phyloP scores from a whole-genome alignment of 1,284 basidiomycete genomes.

The Apiotrichum laibachii region DNA sequence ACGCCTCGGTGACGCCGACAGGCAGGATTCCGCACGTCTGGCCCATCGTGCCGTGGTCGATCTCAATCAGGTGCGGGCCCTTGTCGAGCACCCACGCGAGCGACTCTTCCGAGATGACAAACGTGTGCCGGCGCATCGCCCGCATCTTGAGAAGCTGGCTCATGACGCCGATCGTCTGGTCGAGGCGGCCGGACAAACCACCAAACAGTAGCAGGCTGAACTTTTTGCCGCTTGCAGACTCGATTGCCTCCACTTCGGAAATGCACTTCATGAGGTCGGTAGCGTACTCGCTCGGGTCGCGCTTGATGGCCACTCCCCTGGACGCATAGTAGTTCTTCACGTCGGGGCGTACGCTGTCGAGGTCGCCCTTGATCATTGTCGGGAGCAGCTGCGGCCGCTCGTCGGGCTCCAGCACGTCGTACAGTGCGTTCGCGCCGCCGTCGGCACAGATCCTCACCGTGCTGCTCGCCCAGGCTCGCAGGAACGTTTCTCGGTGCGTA shows the following conservation, averaged over 20 bases:
- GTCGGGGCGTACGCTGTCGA: conserved; percentile 79
- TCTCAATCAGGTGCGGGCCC: conserved; percentile 74
- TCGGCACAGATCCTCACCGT: conserved; percentile 69
- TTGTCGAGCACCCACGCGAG: conserved; percentile 81
- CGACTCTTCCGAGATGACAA: conserved; percentile 79
- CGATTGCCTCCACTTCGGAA: conserved; percentile 57
- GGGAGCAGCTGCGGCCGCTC: conserved; percentile 59
- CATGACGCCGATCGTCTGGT: conserved; percentile 89
- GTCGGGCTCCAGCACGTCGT: conserved; percentile 59
- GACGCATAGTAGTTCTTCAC: conserved; percentile 67
- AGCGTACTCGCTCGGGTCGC: conserved; percentile 72
- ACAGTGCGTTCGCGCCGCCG: conserved; percentile 86
- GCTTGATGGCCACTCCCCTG: conserved; percentile 66
- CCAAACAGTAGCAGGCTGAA: conserved; percentile 78
- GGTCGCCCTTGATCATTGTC: conserved; percentile 85
- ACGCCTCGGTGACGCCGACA: conserved; percentile 71
- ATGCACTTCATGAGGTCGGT: conserved; percentile 97
- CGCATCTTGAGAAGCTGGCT: conserved; percentile 81
- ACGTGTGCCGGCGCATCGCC: conserved; percentile 61
- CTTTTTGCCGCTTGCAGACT: conserved; percentile 55
- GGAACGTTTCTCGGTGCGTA: conserved; percentile 59
- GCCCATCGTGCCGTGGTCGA: conserved; percentile 72
- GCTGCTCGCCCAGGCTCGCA: conserved; percentile 66
- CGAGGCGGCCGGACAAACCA: conserved; percentile 83
- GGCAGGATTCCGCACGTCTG: conserved; percentile 91